Evolutionary conservation across 176 grass and related monocot species (phyloP), one percentile per base, ranked within the genome.

Genomic region (Cenchrus purpureus): DNA sequence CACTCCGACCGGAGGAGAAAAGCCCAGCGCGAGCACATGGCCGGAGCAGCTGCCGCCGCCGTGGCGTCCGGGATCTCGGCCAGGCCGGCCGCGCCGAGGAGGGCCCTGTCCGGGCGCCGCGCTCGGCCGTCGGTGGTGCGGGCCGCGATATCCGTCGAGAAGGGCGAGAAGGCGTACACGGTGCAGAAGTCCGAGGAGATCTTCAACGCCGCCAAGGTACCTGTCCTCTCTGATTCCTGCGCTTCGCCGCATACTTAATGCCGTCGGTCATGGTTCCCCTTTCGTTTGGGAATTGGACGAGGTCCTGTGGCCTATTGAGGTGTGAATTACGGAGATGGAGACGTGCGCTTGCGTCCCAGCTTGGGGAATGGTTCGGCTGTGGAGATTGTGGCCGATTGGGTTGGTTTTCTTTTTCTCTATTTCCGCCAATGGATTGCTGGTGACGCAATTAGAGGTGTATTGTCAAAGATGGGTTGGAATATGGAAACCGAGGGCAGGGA

Each of bases 161-260:
- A 67, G 74, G 79, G 74, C 70, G 82, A 81, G 83, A 93, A 91
- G 86, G 71, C 87, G 66, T 78, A 89, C 76, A 89, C 82, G 16
- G 71, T 92, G 31, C 86, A 91, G 17, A 97, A 93, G 72, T 97
- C 94, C 7, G 94, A 93, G 85, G 91, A 97, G 92, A 97, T 93
- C 84, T 93, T 93, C 77, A 97, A 89, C 80, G 94, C 91, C 4
- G 91, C 94, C 79, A 97, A 93, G 94, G 93, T 92, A 31, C 45
- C 45, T 0, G 1, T 40, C 16, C 65, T 53, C 17, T 54, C 60
- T 53, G 11, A 50, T 84, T 81, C 56, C 52, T 12, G 28, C 61
- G 22, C 20, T 69, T 60, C 52, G 12, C 9, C 0, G n/a, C n/a
- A 8, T 45, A n/a, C 14, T 11, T 5, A 0, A 11, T 58, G 37